Evolutionary conservation across 148 eudicot genomes (phyloP).

Genomic region (Gaultheria prostrata): DNA sequence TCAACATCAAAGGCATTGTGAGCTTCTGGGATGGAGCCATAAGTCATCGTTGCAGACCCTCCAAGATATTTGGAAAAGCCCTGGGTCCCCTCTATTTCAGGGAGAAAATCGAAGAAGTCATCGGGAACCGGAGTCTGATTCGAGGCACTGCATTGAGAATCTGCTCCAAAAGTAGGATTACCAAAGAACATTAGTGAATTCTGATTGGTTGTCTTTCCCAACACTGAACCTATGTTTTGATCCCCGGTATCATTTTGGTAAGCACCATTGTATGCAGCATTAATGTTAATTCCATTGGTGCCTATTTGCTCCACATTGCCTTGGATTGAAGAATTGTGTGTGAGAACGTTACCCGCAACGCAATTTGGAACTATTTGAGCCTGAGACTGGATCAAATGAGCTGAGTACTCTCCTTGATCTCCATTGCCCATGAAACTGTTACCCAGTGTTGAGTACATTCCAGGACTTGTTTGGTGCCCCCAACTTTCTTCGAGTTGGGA

Average conservation of each 20-base stretch:
- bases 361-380: neutral
- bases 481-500: neutral
- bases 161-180: neutral
- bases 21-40: neutral
- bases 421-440: neutral
- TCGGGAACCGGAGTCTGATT: neutral
- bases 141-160: neutral
- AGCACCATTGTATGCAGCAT: neutral
- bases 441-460: neutral
- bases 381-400: neutral
- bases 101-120: constrained; percentile 16
- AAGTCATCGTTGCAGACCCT: neutral
- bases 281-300: neutral
- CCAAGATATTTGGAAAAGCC: neutral
- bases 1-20: neutral
- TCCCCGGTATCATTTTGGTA: neutral
- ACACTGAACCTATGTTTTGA: neutral
- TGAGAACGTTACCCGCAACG: neutral
- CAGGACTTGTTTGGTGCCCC: neutral
- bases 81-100: neutral
- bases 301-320: neutral
- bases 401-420: neutral
- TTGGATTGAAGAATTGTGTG: neutral
- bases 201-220: neutral
- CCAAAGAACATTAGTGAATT: neutral